phyloP scores from a whole-genome alignment of 306 rosid genomes.

The Vicia villosa region DNA sequence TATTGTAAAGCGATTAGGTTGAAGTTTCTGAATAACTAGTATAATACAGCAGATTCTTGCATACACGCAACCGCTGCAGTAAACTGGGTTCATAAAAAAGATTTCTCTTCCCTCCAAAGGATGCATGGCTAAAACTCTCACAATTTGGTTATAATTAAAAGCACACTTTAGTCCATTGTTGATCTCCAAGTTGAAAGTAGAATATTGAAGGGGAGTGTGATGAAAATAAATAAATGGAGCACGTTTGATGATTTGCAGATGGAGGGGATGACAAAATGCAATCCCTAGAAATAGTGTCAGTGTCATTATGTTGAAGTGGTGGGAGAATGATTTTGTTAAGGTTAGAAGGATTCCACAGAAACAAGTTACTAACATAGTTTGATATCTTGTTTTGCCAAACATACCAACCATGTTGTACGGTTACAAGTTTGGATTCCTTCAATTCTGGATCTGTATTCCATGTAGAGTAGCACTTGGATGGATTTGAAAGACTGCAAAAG shows the following conservation, averaged over 20 bases:
- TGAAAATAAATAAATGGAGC: neutral
- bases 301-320: neutral
- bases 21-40: neutral
- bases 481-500: neutral
- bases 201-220: neutral
- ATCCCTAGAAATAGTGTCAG: neutral
- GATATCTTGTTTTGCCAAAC: neutral
- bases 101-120: neutral
- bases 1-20: neutral
- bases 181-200: conserved; percentile 25
- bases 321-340: neutral
- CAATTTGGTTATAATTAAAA: neutral
- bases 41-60: neutral
- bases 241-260: neutral
- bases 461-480: neutral
- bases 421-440: neutral
- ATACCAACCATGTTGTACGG: conserved; percentile 14
- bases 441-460: neutral
- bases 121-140: neutral
- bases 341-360: conserved; percentile 21
- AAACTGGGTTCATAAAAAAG: neutral
- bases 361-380: neutral
- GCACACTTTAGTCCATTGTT: neutral
- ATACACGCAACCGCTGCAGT: neutral
- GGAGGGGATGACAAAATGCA: conserved; percentile 11